Conservation (phyloP, 2,329 filamentous ascomycete species). For the Chaetomiaceae sp. region DNA sequence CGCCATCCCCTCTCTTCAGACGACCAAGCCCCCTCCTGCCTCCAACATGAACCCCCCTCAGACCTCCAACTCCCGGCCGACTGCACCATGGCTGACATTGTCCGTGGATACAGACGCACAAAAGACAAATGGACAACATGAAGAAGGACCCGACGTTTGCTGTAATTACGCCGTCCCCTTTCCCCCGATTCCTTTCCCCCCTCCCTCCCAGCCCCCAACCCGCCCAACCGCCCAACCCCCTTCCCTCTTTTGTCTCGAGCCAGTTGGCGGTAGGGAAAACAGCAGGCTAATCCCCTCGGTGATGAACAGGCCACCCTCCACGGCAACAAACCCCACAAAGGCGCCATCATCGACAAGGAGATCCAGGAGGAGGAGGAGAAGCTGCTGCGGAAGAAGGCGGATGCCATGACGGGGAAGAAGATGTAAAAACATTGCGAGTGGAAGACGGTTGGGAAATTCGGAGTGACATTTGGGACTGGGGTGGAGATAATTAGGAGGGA, state of each 20-base stretch:
- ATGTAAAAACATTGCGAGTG: not conserved
- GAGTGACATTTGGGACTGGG: too few species aligned
- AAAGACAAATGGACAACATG: slow-evolving; percentile 7
- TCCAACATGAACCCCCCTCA: not conserved
- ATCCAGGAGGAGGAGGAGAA: slow-evolving; percentile 22
- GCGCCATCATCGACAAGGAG: slow-evolving; percentile 25
- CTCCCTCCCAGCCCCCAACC: not conserved
- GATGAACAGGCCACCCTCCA: slow-evolving; percentile 18
- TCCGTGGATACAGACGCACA: not conserved
- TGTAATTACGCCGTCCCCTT: slow-evolving; percentile 5
- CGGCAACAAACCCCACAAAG: slow-evolving; percentile 20
- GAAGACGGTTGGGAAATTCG: too few species aligned
- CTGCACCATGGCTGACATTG: not conserved
- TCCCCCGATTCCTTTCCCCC: not conserved
- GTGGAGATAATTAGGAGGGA: too few species aligned
- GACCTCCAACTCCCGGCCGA: too few species aligned
- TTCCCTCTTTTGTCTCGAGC: too few species aligned
- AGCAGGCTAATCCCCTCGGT: not conserved
- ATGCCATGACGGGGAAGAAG: slow-evolving; percentile 14
- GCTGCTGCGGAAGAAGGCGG: slow-evolving; percentile 18
- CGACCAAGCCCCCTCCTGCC: too few species aligned
- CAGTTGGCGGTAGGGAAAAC: too few species aligned
- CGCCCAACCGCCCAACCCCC: too few species aligned
- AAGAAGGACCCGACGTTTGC: slow-evolving; percentile 24
- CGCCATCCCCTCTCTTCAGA: not conserved